Conservation (phyloP, 805 yeast genomes). For the Hanseniaspora lachancei region DNA sequence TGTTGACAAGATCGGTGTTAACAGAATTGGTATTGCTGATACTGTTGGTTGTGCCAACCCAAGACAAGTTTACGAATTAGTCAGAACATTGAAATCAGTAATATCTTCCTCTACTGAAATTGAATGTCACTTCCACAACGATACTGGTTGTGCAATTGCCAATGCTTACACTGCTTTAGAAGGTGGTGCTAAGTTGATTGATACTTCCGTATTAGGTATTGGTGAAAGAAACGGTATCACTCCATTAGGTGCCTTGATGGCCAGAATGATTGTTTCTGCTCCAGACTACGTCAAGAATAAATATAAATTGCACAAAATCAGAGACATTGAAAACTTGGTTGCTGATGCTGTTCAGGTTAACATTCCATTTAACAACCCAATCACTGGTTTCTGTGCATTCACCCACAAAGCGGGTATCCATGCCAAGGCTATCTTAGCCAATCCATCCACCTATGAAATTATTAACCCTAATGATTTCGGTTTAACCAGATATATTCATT, state of each 20-base stretch:
- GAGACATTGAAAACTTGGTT: slow-evolving; percentile 89
- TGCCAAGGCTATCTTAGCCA: slow-evolving; percentile 95
- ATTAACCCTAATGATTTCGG: slow-evolving; percentile 92
- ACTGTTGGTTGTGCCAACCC: slow-evolving; percentile 99
- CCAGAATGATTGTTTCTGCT: slow-evolving; percentile 97
- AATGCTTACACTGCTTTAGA: slow-evolving; percentile 96
- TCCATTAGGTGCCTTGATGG: slow-evolving; percentile 96
- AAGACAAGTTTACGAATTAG: slow-evolving; percentile 93
- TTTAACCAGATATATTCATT: slow-evolving; percentile 88
- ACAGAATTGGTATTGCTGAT: slow-evolving; percentile 98
- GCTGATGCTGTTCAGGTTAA: slow-evolving; percentile 96
- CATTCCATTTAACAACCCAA: slow-evolving; percentile 95
- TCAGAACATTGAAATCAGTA: slow-evolving; percentile 81
- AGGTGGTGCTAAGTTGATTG: slow-evolving; percentile 91
- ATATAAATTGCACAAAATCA: slow-evolving; percentile 86
- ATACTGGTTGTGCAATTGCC: slow-evolving; percentile 97
- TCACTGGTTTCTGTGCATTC: slow-evolving; percentile 98
- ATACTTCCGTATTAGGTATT: slow-evolving; percentile 90
- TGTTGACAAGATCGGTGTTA: slow-evolving; percentile 93
- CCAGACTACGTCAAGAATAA: slow-evolving; percentile 89
- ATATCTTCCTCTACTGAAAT: slow-evolving; percentile 93
- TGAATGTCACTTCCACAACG: slow-evolving; percentile 97
- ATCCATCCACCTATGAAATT: slow-evolving; percentile 97
- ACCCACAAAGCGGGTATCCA: slow-evolving; percentile 99
- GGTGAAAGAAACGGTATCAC: slow-evolving; percentile 99